phyloP scores from a whole-genome alignment of 768 basidiomycete genomes.

The Lentinula lateritia region DNA sequence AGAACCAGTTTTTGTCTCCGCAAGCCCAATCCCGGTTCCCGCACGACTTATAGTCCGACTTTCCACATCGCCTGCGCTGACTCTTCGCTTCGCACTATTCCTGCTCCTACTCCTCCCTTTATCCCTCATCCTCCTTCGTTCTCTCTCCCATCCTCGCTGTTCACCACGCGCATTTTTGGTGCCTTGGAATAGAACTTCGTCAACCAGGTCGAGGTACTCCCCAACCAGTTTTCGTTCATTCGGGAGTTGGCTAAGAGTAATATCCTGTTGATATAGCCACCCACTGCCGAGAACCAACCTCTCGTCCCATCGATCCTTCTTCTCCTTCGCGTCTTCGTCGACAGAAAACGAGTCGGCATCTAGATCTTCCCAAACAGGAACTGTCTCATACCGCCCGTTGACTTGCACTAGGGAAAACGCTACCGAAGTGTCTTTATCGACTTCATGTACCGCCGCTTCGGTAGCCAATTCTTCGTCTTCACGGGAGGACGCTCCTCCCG shows the following conservation, averaged over 20 bases:
- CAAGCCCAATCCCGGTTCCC: constrained; percentile 16
- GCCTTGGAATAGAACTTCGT: constrained; percentile 71
- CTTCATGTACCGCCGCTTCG: constrained; percentile 15
- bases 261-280: constrained; percentile 73
- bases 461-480: constrained; percentile 30
- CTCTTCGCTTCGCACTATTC: constrained; percentile 40
- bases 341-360: constrained; percentile 35
- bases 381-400: constrained; percentile 53
- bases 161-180: constrained; percentile 34
- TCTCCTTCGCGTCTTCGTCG: constrained; percentile 45
- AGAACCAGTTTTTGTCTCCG: constrained; percentile 15
- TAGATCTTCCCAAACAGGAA: constrained; percentile 83
- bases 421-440: constrained; percentile 58
- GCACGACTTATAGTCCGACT: constrained; percentile 7
- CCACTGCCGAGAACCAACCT: constrained; percentile 74
- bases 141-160: constrained; percentile 43
- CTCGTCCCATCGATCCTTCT: constrained; percentile 77
- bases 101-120: constrained; percentile 21
- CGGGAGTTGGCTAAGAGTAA: constrained; percentile 44
- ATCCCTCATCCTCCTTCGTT: constrained; percentile 40
- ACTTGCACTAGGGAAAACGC: constrained; percentile 68
- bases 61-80: constrained; percentile 39
- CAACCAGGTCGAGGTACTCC: constrained; percentile 71
- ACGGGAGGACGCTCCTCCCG: constrained; percentile 25
- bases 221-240: constrained; percentile 55